These are phyloP conservation scores for Talaromyces sp. DNA, from an alignment of 2,329 filamentous ascomycete species.

Conservation along the genomic window DNA sequence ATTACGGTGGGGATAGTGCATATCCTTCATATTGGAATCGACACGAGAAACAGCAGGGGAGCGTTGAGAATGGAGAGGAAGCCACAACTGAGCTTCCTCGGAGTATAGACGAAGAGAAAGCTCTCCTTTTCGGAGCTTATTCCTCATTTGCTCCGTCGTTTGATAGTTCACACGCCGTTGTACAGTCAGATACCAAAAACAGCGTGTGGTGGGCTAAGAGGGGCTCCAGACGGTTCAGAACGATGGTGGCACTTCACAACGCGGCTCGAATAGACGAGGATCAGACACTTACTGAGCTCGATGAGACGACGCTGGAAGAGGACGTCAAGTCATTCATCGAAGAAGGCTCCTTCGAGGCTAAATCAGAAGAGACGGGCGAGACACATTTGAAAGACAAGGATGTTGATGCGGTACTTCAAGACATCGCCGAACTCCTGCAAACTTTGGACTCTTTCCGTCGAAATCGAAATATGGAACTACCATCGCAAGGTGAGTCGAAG, in stretches of 20 bases:
- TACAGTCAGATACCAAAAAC: slow-evolving; percentile 40
- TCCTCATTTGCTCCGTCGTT: slow-evolving; percentile 47
- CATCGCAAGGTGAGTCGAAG: slow-evolving; percentile 12
- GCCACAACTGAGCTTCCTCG: slow-evolving; percentile 17
- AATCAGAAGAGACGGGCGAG: slow-evolving; percentile 9
- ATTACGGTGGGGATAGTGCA: slow-evolving; percentile 37
- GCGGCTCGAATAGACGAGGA: slow-evolving; percentile 17
- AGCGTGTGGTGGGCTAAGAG: slow-evolving; percentile 44
- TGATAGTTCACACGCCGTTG: slow-evolving; percentile 41
- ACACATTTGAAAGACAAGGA: slow-evolving; percentile 30
- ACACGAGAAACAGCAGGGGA: slow-evolving; percentile 29
- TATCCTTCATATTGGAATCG: slow-evolving; percentile 37
- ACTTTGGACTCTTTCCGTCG: slow-evolving; percentile 59
- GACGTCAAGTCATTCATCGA: slow-evolving; percentile 37
- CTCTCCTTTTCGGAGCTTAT: slow-evolving; percentile 40
- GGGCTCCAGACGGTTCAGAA: slow-evolving; percentile 35
- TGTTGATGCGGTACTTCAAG: slow-evolving; percentile 48
- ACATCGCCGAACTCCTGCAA: slow-evolving; percentile 57
- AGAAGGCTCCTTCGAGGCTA: slow-evolving; percentile 12
- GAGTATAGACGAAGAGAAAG: slow-evolving; percentile 29
- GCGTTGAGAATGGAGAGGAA: slow-evolving; percentile 19
- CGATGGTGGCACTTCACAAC: slow-evolving; percentile 29
- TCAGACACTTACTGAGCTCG: slow-evolving; percentile 31
- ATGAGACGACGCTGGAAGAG: slow-evolving; percentile 38
- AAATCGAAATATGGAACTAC: slow-evolving; percentile 49